Evolutionary conservation across 2,329 filamentous ascomycete species (phyloP), one percentile per base, ranked within the genome.

Genomic region (Aspergillus sp.): DNA sequence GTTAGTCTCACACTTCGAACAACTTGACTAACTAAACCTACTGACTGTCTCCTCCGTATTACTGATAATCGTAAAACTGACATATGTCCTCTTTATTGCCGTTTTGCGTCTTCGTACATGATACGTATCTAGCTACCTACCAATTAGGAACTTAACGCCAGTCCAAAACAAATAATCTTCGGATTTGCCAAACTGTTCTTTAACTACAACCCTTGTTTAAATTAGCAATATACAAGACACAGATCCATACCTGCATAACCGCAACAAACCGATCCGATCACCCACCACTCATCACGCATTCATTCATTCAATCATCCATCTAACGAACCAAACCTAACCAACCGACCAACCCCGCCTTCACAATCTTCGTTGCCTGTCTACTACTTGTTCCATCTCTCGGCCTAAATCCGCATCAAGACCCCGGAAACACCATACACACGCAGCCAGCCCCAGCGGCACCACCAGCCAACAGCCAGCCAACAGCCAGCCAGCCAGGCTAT

Each of bases 361-460:
- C 15, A 38, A 38, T 53, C 12, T 17, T 53, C 32, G 36, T 39
- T 53, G 50, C 50, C 50, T 53, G 30, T 19, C 47, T 25, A 8
- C 23, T 25, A 8, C 12, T 25, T 17, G 23, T 13, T 5, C 5
- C 10, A 12, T 13, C 32, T 15, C 23, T 50, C 50, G 50, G 50
- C 32, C 50, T 32, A 39, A 39, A 53, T 53, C 23, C 50, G 21
- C 50, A 12, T 19, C 15, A 30, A 32, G 47, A 8, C 30, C 47
- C 47, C 25, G 47, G 25, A 13, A 36, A 36, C 32, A 36, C 5
- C 32, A 36, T 50, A 25, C 47, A 19, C 30, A 30, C 47, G 47
- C 47, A 50, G 47, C 47, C 47, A 50, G 47, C 47, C n/a, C 47
- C 45, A 49, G 47, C 25, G 25, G n/a, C 25, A 25, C 47, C n/a